phyloP scores from a whole-genome alignment of 768 basidiomycete species.

The Leccinum variicolor region DNA sequence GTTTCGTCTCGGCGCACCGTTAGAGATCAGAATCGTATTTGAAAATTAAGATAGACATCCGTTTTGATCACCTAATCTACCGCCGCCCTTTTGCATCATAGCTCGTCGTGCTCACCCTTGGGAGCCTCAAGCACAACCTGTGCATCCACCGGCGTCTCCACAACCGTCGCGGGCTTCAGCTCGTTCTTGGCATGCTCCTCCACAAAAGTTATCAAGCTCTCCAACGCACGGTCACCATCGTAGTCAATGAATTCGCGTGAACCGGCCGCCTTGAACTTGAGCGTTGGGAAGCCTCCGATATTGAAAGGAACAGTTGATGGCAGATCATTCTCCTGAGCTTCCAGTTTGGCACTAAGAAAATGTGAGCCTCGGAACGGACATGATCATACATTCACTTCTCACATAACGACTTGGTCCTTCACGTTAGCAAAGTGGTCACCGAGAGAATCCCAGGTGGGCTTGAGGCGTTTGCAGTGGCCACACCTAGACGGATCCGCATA shows the following conservation, averaged over 20 bases:
- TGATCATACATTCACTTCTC: slow-evolving; percentile 21
- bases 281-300: slow-evolving; percentile 85
- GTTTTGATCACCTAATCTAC: slow-evolving; percentile 18
- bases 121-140: slow-evolving; percentile 27
- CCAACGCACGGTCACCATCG: slow-evolving; percentile 86
- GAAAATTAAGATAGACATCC: slow-evolving; percentile 22
- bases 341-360: slow-evolving; percentile 80
- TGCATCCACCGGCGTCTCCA: slow-evolving; percentile 19
- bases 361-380: slow-evolving; percentile 6
- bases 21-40: slow-evolving; percentile 14
- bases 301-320: slow-evolving; percentile 87
- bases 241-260: slow-evolving; percentile 85
- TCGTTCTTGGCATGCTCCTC: slow-evolving; percentile 79
- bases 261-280: slow-evolving; percentile 96
- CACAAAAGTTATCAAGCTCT: slow-evolving; percentile 80
- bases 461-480: slow-evolving; percentile 95
- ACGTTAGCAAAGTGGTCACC: slow-evolving; percentile 77
- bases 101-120: slow-evolving; percentile 26
- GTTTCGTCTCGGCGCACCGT: not conserved
- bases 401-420: slow-evolving; percentile 81
- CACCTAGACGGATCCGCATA: slow-evolving; percentile 48
- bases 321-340: slow-evolving; percentile 94
- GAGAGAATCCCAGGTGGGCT: slow-evolving; percentile 89
- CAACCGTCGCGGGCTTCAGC: slow-evolving; percentile 38
- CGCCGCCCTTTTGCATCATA: slow-evolving; percentile 16